Evolutionary conservation across 306 rosid species (phyloP), one percentile per base, ranked within the genome.

Genomic region (Prinsepia uniflora): DNA sequence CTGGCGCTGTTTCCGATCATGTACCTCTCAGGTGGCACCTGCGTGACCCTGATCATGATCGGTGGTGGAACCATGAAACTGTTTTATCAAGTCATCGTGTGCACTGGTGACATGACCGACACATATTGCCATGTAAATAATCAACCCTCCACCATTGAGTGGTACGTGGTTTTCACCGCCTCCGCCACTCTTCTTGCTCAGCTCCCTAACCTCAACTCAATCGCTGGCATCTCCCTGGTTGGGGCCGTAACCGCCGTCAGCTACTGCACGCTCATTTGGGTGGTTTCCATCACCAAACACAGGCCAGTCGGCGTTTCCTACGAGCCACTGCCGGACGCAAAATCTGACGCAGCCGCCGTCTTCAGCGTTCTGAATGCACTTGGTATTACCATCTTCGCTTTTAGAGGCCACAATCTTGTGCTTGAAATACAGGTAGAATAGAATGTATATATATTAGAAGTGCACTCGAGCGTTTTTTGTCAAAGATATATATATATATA

Each of bases 341-440:
- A 80, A 44, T 82, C 89, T 9, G 74, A 68, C 0, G 64, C 36
- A 5, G 76, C 74, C 8, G 63, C 60, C 56, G 41, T 84, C 54
- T 84, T 87, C 59, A 53, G 63, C 5, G 72, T 77, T 45, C 85
- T 76, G 72, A 86, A 84, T 70, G 91, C 96, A 6, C 69, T 89
- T 40, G 97, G 96, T 18, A 84, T 89, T 6, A 81, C 82, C 69
- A 88, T 89, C 79, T 89, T 92, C 19, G 81, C 96, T 76, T 89
- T 92, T 63, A 84, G 96, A 77, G 94, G 94, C 72, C 96, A 92
- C 82, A 87, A 92, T 67, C 92, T 87, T 52, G 92, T 86, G 54
- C 78, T 89, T 15, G 96, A 92, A 80, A 86, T 92, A 72, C 93
- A 89, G 90, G 97, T 89, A 43, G 10, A 43, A 43, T 2, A 43